A percentile compares a stretch with the other conserved stretches of the same genome.
Evolutionary conservation across 345 rosid genomes (phyloP).

Genomic region (Aquilaria malaccensis): DNA sequence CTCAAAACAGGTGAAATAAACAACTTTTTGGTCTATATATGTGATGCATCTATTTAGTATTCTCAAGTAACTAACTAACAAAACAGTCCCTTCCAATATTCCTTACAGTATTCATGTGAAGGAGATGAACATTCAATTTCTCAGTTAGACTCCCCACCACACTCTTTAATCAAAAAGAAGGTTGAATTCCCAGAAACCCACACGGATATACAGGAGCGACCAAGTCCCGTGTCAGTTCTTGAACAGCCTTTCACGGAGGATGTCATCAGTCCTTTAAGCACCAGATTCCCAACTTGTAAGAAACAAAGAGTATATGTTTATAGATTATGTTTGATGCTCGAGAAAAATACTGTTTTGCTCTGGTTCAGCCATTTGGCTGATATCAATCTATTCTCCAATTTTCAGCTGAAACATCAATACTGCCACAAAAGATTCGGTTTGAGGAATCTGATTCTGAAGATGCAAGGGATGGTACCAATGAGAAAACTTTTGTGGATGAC

Average conservation of each 20-base stretch:
- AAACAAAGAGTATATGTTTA: not conserved
- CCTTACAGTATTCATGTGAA: slow-evolving; percentile 33
- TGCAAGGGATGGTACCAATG: slow-evolving; percentile 15
- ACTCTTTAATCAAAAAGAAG: slow-evolving; percentile 27
- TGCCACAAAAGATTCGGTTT: slow-evolving; percentile 57
- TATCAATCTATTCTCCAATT: slow-evolving; percentile 11
- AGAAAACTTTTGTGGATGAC: slow-evolving; percentile 35
- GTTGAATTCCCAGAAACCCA: slow-evolving; percentile 37
- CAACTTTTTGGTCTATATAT: too few relatives aligned
- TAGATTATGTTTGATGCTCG: not conserved
- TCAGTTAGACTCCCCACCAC: slow-evolving; percentile 38
- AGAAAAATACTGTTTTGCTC: not conserved
- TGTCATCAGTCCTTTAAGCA: slow-evolving; percentile 52
- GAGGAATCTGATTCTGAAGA: slow-evolving; percentile 38
- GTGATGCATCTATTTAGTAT: too few relatives aligned
- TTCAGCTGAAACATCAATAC: slow-evolving; percentile 43
- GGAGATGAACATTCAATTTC: slow-evolving; percentile 30
- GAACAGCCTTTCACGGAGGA: slow-evolving; percentile 65
- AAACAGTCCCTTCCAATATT: too few relatives aligned
- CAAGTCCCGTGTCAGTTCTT: slow-evolving; percentile 91
- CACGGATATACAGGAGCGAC: slow-evolving; percentile 43
- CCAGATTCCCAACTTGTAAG: slow-evolving; percentile 52
- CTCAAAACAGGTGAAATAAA: too few relatives aligned
- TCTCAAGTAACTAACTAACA: too few relatives aligned
- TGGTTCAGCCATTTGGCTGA: slow-evolving; percentile 12